Conservation (phyloP, 805 yeast species). For the Metschnikowia hibisci region DNA sequence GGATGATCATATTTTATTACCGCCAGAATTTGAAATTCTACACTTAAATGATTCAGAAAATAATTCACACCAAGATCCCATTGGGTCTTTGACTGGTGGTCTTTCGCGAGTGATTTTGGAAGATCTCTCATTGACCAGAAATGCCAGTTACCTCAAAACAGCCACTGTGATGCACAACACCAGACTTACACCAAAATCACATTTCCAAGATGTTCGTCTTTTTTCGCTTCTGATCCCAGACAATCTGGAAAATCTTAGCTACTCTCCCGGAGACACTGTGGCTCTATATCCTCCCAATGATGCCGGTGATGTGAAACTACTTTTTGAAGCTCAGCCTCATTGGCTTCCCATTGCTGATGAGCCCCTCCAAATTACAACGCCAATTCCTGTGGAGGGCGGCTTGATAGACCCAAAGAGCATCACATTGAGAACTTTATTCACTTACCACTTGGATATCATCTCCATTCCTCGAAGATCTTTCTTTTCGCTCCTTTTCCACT, state of each 20-base stretch:
- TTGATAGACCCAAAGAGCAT: conserved; percentile 43
- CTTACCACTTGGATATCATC: conserved; percentile 76
- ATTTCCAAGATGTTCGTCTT: conserved; percentile 87
- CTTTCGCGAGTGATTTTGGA: background rate
- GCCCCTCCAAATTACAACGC: conserved; percentile 39
- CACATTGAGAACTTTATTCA: conserved; percentile 69
- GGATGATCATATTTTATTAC: conserved; percentile 25
- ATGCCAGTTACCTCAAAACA: conserved; percentile 14
- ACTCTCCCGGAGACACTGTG: conserved; percentile 77
- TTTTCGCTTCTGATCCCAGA: conserved; percentile 37
- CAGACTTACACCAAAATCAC: conserved; percentile 65
- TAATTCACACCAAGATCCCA: background rate
- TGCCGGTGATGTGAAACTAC: conserved; percentile 54
- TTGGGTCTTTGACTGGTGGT: background rate
- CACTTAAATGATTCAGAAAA: conserved; percentile 2
- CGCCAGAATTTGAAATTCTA: conserved; percentile 23
- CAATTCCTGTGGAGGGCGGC: conserved; percentile 54
- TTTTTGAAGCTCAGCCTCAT: conserved; percentile 60
- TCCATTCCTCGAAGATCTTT: conserved; percentile 83
- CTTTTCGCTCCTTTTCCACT: conserved; percentile 70
- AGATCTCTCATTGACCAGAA: conserved; percentile 10
- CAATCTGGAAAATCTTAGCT: conserved; percentile 28
- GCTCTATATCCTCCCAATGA: conserved; percentile 75
- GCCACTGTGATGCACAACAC: conserved; percentile 51
- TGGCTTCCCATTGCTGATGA: conserved; percentile 73